Conservation (phyloP, 352 stramenopile genomes). For the Pythium volutum region DNA sequence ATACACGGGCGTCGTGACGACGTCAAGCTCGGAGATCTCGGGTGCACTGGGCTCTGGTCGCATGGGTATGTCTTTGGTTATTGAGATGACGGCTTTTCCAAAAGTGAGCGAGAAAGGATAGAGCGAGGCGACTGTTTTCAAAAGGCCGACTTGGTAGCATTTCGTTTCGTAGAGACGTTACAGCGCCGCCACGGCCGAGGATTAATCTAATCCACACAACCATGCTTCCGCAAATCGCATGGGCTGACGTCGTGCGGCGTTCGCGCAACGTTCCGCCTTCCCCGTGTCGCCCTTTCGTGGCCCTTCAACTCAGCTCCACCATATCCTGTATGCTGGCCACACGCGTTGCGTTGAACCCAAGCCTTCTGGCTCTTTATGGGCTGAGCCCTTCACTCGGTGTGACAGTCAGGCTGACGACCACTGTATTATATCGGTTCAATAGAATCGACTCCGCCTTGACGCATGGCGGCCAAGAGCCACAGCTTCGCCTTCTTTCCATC, state of each 20-base stretch:
- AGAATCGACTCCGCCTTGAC: no score
- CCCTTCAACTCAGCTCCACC: not conserved
- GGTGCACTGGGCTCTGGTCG: slow-evolving; percentile 8
- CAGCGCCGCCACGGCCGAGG: no score
- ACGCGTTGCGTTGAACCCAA: not conserved
- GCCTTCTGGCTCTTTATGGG: not conserved
- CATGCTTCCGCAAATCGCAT: not conserved
- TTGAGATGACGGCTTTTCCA: not conserved
- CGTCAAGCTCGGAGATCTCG: slow-evolving; percentile 9
- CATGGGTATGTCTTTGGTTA: not conserved
- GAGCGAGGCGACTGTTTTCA: not conserved
- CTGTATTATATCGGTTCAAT: no score
- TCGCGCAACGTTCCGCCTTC: not conserved
- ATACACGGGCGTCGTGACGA: slow-evolving; percentile 6
- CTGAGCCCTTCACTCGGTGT: not conserved
- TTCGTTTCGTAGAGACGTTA: no score
- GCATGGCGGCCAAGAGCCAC: no score
- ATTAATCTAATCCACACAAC: not conserved
- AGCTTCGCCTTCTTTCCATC: not conserved
- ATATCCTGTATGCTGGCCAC: not conserved
- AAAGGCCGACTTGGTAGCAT: no score
- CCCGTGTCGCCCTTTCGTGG: not conserved
- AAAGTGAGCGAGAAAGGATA: not conserved
- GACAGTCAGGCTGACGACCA: no score
- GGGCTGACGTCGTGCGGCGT: not conserved